Evolutionary conservation across 23 red algal species (phyloP), one percentile per base, ranked within the genome.

Genomic region (Pyropia yezoensis): DNA sequence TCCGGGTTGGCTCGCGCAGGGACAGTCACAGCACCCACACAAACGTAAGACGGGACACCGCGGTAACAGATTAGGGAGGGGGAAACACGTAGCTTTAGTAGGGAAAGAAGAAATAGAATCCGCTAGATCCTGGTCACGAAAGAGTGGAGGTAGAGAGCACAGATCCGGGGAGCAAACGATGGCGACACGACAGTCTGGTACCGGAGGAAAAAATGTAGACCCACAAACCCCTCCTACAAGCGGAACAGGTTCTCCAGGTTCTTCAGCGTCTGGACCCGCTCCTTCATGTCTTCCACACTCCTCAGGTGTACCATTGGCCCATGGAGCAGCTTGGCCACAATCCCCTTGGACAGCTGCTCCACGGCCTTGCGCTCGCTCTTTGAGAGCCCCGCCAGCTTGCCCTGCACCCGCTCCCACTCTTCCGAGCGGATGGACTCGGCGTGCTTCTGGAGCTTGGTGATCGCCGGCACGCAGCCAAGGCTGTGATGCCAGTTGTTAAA

Each of bases 251-350:
- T 80, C 59, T 97, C 93, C 34, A 97, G 65, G 66, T 74, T 90
- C 51, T 64, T 57, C n/a, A 97, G 74, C 45, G 83, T 88, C 63
- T 84, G 67, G 1, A 71, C 71, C 12, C 93, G 63, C 65, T 97
- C 93, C 68, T 97, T 79, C 33, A 97, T 58, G 66, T 97, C 93
- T 61, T 87, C 76, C 14, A 90, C 55, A 50, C 83, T 85, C 55
- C 87, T 62, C 22, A 97, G 71, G 51, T 97, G 87, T 52, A 80
- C 79, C 84, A 97, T 85, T 0, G 93, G 93, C 0, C 80, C 83
- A 55, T 97, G 93, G 8, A 97, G 52, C 69, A 97, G 78, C 85
- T 97, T 97, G 79, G 84, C 86, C 29, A 97, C 83, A 53, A 97
- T 97, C 17, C 93, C 93, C 49, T 82, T 79, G 14, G 85, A 82